Evolutionary conservation across 202 grass and related monocot genomes (phyloP).

Genomic region (Digitaria exilis): DNA sequence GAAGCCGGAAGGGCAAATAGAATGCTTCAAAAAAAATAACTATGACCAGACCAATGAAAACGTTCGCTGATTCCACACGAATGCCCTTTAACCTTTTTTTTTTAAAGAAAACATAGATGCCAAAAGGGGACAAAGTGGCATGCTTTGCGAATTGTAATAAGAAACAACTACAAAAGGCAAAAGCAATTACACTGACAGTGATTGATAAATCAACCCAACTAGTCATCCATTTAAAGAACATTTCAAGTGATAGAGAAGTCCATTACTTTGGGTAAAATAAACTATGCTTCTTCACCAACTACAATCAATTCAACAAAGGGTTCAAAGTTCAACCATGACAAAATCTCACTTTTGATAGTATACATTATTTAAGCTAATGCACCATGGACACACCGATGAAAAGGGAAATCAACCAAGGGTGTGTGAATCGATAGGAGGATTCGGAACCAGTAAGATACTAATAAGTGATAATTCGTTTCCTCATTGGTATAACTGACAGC

Average conservation of each 20-base stretch:
- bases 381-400: neutral
- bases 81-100: neutral
- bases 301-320: slow-evolving; percentile 21
- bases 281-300: slow-evolving; percentile 12
- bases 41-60: slow-evolving; percentile 25
- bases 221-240: neutral
- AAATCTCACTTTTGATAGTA: slow-evolving; percentile 27
- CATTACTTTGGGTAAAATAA: slow-evolving; percentile 14
- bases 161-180: slow-evolving; percentile 32
- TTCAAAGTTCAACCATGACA: slow-evolving; percentile 21
- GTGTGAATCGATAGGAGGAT: neutral
- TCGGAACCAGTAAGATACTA: neutral
- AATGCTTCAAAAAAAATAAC: slow-evolving; percentile 13
- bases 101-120: neutral
- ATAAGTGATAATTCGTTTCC: neutral
- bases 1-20: slow-evolving; percentile 13
- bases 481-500: neutral
- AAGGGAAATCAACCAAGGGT: neutral
- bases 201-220: slow-evolving; percentile 9
- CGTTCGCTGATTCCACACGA: slow-evolving; percentile 15
- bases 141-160: neutral
- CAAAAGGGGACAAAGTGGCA: neutral
- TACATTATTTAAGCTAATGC: neutral
- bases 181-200: slow-evolving; percentile 34
- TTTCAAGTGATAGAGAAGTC: neutral